These are phyloP conservation scores for Ballota nigra DNA, from an alignment of 257 asterid genomes.

Conservation along the genomic window DNA sequence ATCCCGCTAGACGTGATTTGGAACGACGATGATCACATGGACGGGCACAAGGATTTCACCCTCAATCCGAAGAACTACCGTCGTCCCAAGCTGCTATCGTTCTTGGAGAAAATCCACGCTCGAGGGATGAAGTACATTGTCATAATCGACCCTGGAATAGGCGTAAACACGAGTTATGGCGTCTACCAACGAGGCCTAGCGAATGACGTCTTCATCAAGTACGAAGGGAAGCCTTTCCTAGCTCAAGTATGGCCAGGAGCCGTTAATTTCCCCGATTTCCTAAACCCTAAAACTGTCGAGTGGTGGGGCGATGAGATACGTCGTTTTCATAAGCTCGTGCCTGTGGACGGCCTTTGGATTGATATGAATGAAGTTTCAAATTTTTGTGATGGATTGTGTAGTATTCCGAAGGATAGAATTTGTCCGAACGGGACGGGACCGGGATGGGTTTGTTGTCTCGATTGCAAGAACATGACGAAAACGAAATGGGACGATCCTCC, in stretches of 20 bases:
- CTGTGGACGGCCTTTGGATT: constrained; percentile 81
- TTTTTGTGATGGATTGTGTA: constrained; percentile 66
- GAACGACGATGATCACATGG: constrained; percentile 95
- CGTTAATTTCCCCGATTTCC: constrained; percentile 74
- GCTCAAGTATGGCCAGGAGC: constrained; percentile 97
- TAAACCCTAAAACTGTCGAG: constrained; percentile 61
- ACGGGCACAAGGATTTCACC: constrained; percentile 75
- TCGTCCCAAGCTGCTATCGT: constrained; percentile 58
- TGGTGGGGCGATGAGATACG: constrained; percentile 89
- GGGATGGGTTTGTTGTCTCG: constrained; percentile 80
- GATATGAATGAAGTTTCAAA: constrained; percentile 90
- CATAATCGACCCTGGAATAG: constrained; percentile 78
- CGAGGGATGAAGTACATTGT: constrained; percentile 81
- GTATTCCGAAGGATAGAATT: constrained; percentile 44
- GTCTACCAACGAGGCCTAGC: constrained; percentile 59
- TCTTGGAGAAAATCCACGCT: constrained; percentile 65
- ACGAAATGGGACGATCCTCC: constrained; percentile 93
- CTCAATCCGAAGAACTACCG: constrained; percentile 65
- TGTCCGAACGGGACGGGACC: constrained; percentile 78
- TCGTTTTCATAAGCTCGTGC: constrained; percentile 70
- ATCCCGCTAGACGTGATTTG: constrained; percentile 90
- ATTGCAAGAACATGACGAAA: constrained; percentile 67
- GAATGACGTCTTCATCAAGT: constrained; percentile 78
- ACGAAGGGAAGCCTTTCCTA: constrained; percentile 61
- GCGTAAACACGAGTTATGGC: constrained; percentile 67